Percentiles rank a stretch among this genome's conserved stretches.
Evolutionary conservation across 441 rosid species (phyloP).

Genomic region (Erodium trifolium): DNA sequence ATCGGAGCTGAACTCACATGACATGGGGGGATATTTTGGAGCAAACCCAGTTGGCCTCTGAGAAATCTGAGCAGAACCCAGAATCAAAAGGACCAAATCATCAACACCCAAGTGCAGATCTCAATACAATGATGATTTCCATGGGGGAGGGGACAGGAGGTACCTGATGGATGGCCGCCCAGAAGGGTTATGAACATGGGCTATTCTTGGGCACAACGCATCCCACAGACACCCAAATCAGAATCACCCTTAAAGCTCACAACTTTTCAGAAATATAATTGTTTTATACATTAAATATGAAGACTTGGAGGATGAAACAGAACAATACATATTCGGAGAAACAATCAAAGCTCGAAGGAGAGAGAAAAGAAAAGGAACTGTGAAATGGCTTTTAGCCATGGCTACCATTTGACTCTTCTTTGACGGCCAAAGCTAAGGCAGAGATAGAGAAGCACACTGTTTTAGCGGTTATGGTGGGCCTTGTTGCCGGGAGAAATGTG

Average conservation of each 20-base stretch:
- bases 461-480: too few relatives aligned
- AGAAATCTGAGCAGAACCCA: not conserved
- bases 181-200: too few relatives aligned
- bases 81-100: not conserved
- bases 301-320: too few relatives aligned
- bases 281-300: too few relatives aligned
- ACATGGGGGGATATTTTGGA: not conserved
- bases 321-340: not conserved
- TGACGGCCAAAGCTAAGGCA: too few relatives aligned
- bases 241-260: not conserved
- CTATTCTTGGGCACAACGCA: too few relatives aligned
- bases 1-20: not conserved
- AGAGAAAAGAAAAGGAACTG: not conserved
- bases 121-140: not conserved
- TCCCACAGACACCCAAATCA: too few relatives aligned
- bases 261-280: not conserved
- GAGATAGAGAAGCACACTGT: too few relatives aligned
- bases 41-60: not conserved
- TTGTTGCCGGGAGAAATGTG: too few relatives aligned
- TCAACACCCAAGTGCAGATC: slow-evolving; percentile 3
- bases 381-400: not conserved
- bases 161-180: not conserved
- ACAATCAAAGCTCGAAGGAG: not conserved
- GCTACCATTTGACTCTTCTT: not conserved
- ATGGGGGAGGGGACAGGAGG: not conserved